phyloP scores from a whole-genome alignment of 2,329 filamentous ascomycete genomes.

The Diplodia intermedia region DNA sequence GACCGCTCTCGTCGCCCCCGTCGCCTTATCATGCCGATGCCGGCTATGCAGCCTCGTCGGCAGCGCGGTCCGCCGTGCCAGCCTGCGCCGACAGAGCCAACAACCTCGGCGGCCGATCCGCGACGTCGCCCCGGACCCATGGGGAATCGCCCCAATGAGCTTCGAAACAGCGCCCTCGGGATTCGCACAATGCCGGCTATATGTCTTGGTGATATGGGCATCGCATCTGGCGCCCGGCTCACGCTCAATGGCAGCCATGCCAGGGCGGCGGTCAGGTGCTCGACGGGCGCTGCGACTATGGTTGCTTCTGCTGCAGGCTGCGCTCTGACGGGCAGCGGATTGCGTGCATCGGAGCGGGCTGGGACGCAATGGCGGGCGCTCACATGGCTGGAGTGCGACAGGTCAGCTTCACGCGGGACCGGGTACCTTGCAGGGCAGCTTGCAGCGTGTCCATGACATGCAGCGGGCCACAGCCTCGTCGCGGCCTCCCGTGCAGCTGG shows the following conservation, averaged over 20 bases:
- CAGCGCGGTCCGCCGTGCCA: conserved; percentile 1
- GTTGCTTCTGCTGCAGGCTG: conserved; percentile 20
- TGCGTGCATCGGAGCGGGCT: conserved; percentile 3
- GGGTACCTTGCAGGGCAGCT: conserved; percentile 30
- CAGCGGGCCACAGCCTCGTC: conserved; percentile 28
- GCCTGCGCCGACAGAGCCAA: neutral
- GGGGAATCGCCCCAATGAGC: no score
- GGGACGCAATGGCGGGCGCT: neutral
- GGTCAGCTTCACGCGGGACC: conserved; percentile 9
- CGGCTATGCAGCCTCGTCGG: neutral
- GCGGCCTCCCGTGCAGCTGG: conserved; percentile 29
- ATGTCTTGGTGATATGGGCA: no score
- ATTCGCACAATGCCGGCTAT: no score
- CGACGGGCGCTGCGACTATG: conserved; percentile 4
- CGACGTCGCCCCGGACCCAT: neutral
- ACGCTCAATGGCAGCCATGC: no score
- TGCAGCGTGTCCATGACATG: conserved; percentile 22
- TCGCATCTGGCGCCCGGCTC: no score
- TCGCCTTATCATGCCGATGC: conserved; percentile 5
- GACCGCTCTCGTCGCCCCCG: neutral
- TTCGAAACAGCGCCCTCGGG: no score
- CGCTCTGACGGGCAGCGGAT: conserved; percentile 27
- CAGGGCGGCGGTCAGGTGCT: conserved; percentile 13
- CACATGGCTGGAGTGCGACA: conserved; percentile 18
- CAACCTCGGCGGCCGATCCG: neutral